Base-by-base conservation (phyloP, 2,329 filamentous ascomycete genomes). In the Apiospora aurea region DNA sequence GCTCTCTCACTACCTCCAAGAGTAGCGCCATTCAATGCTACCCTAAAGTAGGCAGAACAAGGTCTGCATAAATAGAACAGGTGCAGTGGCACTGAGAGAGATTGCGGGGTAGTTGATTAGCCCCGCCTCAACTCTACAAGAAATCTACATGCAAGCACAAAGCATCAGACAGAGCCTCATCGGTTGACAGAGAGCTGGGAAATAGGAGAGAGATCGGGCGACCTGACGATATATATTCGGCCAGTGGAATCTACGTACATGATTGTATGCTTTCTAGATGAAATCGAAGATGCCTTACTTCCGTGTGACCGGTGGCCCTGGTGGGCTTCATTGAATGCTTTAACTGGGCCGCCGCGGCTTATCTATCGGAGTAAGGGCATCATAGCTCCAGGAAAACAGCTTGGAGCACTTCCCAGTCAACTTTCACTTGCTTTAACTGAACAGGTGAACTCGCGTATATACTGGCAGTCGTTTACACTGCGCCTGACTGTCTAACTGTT, bases 361-460 rank as follows among this genome's bases (percentile, higher is more conserved):
- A 64, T 64, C 57, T n/a, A 64, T 64, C 34, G 34, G 29, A 41
- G 57, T 43, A 14, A 21, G 26, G 14, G 34, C 34, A 38, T 38
- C 49, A 51, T 46, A 57, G 26, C 51, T 14, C 26, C 41, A 13
- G 38, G 34, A 41, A 41, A 41, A 18, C 57, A 64, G n/a, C 57
- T 14, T 41, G 11, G 34, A 64, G 18, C 29, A 67, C 70, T 41
- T 41, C 61, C 75, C 21, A n/a, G 34, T 41, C 18, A n/a, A 61
- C 4, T 18, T 38, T 64, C 57, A 10, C 29, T 38, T 11, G 53
- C 53, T 34, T 38, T 38, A 34, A 24, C 24, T 29, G 6, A 49
- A 49, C 18, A n/a, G 5, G 18, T 51, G 49, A 26, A 24, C 24
- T 13, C 10, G 4, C 49, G 49, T 51, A 29, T 29, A 29, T 29